These are phyloP conservation scores for Juglanconis sp. DNA, from an alignment of 2,329 filamentous ascomycete species.

Conservation along the genomic window DNA sequence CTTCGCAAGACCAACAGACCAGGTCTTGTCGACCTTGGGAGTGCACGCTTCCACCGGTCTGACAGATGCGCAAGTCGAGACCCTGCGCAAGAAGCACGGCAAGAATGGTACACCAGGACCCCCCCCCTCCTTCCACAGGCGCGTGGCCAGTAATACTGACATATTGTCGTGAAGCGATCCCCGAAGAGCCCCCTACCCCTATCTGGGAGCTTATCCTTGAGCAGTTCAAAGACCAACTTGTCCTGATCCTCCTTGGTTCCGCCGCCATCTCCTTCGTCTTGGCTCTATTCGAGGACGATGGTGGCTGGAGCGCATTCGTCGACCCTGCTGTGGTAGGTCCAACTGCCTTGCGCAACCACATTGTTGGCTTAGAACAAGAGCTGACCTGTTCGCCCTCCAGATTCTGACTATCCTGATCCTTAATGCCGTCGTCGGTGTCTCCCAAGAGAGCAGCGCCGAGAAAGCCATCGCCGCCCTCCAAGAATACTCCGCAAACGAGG, in stretches of 20 bases:
- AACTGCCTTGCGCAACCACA: neutral
- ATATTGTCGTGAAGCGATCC: conserved; percentile 43
- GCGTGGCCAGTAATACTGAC: neutral
- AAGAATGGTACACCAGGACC: conserved; percentile 57
- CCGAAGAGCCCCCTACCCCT: conserved; percentile 91
- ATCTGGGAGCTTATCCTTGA: conserved; percentile 95
- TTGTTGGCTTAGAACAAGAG: neutral
- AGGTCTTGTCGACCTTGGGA: conserved; percentile 57
- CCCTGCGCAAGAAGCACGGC: conserved; percentile 57
- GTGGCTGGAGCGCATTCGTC: conserved; percentile 95
- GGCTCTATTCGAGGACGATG: conserved; percentile 87
- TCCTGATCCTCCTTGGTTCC: conserved; percentile 89
- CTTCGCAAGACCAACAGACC: conserved; percentile 54
- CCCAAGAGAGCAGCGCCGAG: conserved; percentile 96
- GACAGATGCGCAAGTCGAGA: conserved; percentile 54
- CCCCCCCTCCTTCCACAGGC: conserved; percentile 4
- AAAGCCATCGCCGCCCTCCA: conserved; percentile 97
- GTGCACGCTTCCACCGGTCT: conserved; percentile 56
- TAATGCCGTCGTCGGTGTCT: conserved; percentile 95
- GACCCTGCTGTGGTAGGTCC: conserved; percentile 84
- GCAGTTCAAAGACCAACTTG: conserved; percentile 98
- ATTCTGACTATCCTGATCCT: conserved; percentile 96
- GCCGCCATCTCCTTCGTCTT: conserved; percentile 91
- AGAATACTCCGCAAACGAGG: conserved; percentile 98
- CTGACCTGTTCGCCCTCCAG: conserved; percentile 38